Evolutionary conservation across 192 early-diverging fungal species (phyloP), one percentile per base, ranked within the genome.

Genomic region (Linnemannia exigua): DNA sequence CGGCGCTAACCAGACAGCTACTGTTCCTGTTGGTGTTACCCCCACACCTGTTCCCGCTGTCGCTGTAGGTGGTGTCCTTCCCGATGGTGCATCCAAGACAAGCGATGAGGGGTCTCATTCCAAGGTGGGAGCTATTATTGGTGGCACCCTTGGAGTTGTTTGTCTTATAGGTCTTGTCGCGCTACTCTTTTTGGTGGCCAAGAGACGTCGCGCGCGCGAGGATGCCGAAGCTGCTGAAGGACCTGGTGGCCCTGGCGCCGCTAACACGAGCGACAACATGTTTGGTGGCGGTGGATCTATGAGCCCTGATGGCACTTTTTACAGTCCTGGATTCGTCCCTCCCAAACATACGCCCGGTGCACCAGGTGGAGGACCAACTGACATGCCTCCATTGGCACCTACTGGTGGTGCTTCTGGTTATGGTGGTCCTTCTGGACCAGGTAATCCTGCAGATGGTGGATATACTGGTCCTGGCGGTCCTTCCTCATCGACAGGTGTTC

Each of bases 161-260:
- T 72, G 44, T 33, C 33, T 84, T 12, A 70, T 84, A 51, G 77
- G 77, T 0, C 51, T 84, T 15, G 72, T 84, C 1, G 61, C 71
- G 7, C 25, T 84, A 15, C 37, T 84, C 51, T 83, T 83, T 41
- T 12, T 83, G n/a, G 44, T 50, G 5, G 77, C 77, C 33, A 78
- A 70, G n/a, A 63, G 72, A 20, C 82, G 82, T 50, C 72, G 38
- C 14, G 41, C 11, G n/a, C 22, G 68, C 15, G 67, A 54, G 9
- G 76, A 68, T n/a, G 48, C 17, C 0, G 41, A 44, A 11, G 50
- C 63, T 61, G 71, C 66, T 35, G 61, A n/a, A n/a, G n/a, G n/a
- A n/a, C n/a, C 61, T 58, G 68, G 14, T 1, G 25, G 44, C 0
- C 28, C 38, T 31, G 75, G 61, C 16, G 58, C 71, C 0, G 71